Conservation (phyloP, 2,329 filamentous ascomycete species). For the Pseudogymnoascus sp. region DNA sequence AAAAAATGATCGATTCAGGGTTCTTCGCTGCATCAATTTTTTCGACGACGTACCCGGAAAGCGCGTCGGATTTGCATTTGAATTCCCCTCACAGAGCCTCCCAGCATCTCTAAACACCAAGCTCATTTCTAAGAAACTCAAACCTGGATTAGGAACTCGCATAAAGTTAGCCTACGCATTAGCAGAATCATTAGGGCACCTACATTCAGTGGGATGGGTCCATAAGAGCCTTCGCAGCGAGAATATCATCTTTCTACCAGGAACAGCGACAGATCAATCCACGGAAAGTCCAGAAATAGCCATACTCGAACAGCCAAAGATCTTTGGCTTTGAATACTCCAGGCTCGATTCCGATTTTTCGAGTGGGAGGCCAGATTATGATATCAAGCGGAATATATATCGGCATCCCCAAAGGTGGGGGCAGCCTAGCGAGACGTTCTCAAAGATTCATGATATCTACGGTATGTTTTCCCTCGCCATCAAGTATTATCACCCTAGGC, state of each 20-base stretch:
- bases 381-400: constrained; percentile 37
- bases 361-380: not conserved
- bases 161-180: not conserved
- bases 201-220: constrained; percentile 6
- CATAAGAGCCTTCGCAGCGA: constrained; percentile 14
- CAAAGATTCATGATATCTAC: constrained; percentile 51
- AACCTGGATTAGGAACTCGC: not conserved
- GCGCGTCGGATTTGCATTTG: not conserved
- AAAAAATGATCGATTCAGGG: not conserved
- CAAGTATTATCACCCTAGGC: not conserved
- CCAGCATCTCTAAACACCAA: not conserved
- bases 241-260: constrained; percentile 13
- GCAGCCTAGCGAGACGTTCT: constrained; percentile 32
- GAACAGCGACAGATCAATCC: not conserved
- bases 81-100: not conserved
- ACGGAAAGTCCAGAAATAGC: not conserved
- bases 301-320: constrained; percentile 8
- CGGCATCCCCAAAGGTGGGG: constrained; percentile 44
- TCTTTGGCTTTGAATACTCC: constrained; percentile 13
- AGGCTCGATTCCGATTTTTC: constrained; percentile 12
- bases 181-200: not conserved
- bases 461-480: constrained; percentile 24
- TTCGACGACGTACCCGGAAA: not conserved
- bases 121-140: not conserved
- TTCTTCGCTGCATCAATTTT: not conserved